Evolutionary conservation across 2,329 filamentous ascomycete genomes (phyloP).

Genomic region (Cladosporium phlei): DNA sequence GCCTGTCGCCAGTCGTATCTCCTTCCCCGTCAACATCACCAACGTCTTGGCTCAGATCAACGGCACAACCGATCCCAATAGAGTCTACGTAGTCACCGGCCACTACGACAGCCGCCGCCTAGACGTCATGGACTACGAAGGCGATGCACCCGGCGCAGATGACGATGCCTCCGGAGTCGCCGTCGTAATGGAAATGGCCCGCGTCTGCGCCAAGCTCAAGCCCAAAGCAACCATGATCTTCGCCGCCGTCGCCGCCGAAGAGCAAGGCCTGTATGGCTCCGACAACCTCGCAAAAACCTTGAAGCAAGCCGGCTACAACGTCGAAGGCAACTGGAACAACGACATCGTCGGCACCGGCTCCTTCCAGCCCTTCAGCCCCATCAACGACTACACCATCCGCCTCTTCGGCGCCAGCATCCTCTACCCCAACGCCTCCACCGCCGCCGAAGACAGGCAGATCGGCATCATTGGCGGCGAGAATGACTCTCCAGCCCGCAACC

Average conservation of each 20-base stretch:
- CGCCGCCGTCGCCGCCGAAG: conserved; percentile 54
- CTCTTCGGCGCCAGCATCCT: conserved; percentile 46
- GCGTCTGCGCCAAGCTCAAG: conserved; percentile 45
- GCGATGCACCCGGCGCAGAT: conserved; percentile 53
- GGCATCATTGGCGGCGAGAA: conserved; percentile 49
- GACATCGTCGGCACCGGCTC: conserved; percentile 51
- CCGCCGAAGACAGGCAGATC: conserved; percentile 33
- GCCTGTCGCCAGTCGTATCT: conserved; percentile 42
- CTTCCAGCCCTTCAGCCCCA: conserved; percentile 36
- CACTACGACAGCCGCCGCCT: conserved; percentile 53
- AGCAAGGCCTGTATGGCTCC: conserved; percentile 52
- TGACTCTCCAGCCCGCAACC: conserved; percentile 51
- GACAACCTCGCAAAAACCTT: conserved; percentile 50
- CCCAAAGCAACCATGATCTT: conserved; percentile 53
- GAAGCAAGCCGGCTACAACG: conserved; percentile 48
- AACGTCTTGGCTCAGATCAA: conserved; percentile 51
- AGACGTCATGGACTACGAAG: conserved; percentile 48
- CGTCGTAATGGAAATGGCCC: conserved; percentile 53
- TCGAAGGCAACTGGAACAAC: conserved; percentile 55
- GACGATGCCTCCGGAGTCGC: conserved; percentile 55
- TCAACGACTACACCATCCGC: conserved; percentile 46
- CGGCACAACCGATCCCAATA: conserved; percentile 45
- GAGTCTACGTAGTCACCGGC: conserved; percentile 52
- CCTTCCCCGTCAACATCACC: conserved; percentile 49
- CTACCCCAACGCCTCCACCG: conserved; percentile 43